Conservation (phyloP, 139 green algal genomes). For the Raphidocelis subcapitata region DNA sequence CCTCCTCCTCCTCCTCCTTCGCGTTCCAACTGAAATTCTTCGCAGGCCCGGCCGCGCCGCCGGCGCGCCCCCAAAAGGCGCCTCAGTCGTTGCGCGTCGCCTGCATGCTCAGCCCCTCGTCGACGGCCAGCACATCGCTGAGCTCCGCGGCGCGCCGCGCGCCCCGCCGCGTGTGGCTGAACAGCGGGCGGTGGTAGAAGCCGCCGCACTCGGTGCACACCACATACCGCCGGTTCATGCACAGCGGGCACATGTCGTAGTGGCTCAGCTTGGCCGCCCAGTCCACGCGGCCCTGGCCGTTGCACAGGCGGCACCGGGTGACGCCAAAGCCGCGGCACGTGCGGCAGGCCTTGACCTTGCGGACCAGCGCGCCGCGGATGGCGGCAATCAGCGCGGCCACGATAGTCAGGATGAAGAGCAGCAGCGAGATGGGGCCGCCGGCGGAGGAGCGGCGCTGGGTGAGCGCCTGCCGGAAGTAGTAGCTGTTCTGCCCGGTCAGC, state of each 20-base stretch:
- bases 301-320: constrained; percentile 49
- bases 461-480: constrained; percentile 8
- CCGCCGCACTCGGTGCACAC: constrained; percentile 49
- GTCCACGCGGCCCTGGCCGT: constrained; percentile 40
- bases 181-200: constrained; percentile 39
- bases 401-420: constrained; percentile 45
- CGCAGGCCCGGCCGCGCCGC: too few species aligned
- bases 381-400: constrained; percentile 40
- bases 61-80: too few species aligned
- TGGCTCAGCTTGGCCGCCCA: constrained; percentile 44
- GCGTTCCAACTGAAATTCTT: too few species aligned
- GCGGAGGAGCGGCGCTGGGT: constrained; percentile 14
- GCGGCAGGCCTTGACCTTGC: constrained; percentile 40
- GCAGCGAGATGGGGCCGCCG: constrained; percentile 40
- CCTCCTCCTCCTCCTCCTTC: too few species aligned
- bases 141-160: constrained; percentile 19
- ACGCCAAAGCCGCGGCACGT: constrained; percentile 50
- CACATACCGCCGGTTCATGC: constrained; percentile 50
- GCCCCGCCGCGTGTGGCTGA: constrained; percentile 29
- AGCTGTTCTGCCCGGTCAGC: constrained; percentile 17
- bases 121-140: too few species aligned
- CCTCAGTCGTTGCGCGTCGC: too few species aligned
- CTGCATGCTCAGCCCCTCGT: too few species aligned
- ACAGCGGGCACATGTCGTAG: constrained; percentile 52
- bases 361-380: constrained; percentile 34